Evolutionary conservation across 2,329 filamentous ascomycete species (phyloP).

Genomic region (Onygenales sp.): DNA sequence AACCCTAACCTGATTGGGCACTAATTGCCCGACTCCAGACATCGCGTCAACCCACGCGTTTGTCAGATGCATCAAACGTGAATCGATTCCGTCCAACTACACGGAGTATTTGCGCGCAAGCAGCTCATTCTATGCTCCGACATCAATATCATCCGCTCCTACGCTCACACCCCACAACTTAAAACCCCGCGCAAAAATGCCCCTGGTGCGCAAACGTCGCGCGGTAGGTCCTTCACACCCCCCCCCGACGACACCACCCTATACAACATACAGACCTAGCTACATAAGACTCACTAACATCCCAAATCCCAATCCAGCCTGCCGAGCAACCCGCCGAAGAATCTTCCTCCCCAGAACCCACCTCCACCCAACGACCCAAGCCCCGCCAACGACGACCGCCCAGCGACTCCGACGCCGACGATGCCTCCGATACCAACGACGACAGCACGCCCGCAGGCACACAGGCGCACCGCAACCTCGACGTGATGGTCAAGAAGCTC

Average conservation of each 20-base stretch:
- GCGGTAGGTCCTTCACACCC: slow-evolving; percentile 4
- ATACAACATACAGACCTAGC: not conserved
- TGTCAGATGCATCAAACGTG: not conserved
- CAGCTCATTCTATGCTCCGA: not conserved
- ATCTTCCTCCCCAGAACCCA: not conserved
- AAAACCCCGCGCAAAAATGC: slow-evolving; percentile 1
- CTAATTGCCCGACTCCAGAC: not conserved
- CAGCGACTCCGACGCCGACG: slow-evolving; percentile 4
- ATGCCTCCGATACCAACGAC: slow-evolving; percentile 3
- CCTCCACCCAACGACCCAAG: not conserved
- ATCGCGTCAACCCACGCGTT: not conserved
- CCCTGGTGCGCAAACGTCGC: slow-evolving; percentile 9
- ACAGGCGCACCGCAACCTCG: slow-evolving; percentile 20
- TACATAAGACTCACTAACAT: not conserved
- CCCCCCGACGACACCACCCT: not conserved
- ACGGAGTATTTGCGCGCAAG: not conserved
- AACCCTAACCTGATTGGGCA: not conserved
- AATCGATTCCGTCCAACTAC: not conserved
- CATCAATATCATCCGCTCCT: not conserved
- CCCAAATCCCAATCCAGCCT: not conserved
- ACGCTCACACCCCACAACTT: not conserved
- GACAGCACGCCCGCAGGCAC: slow-evolving; percentile 4
- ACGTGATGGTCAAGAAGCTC: slow-evolving; percentile 49
- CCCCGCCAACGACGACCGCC: slow-evolving; percentile 9
- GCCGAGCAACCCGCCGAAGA: not conserved